A percentile compares a stretch with the other conserved stretches of the same genome.
Evolutionary conservation across 306 rosid species (phyloP).

Genomic region (Arachis stenosperma): DNA sequence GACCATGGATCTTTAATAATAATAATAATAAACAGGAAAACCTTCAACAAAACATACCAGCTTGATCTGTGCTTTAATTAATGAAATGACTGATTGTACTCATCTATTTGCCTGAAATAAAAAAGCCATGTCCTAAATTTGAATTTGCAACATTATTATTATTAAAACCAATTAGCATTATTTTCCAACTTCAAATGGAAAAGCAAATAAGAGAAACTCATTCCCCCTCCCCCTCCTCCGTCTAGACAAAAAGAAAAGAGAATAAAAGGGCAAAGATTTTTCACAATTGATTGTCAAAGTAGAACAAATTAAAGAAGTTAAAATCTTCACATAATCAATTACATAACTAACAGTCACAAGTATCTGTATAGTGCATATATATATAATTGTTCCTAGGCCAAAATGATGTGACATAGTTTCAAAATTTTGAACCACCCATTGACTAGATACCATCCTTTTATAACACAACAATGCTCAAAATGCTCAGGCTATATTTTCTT

Average conservation of each 20-base stretch:
- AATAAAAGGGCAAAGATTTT: slow-evolving; percentile 17
- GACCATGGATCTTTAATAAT: background rate
- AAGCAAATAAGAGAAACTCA: slow-evolving; percentile 9
- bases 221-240: background rate
- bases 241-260: background rate
- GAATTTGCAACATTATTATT: slow-evolving; percentile 14
- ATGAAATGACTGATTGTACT: slow-evolving; percentile 77
- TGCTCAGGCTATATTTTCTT: too few relatives aligned
- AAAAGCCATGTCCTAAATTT: slow-evolving; percentile 26
- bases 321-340: slow-evolving; percentile 15
- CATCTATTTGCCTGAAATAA: slow-evolving; percentile 78
- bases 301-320: background rate
- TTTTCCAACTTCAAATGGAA: slow-evolving; percentile 13
- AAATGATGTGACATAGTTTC: too few relatives aligned
- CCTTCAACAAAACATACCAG: slow-evolving; percentile 57
- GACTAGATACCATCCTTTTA: too few relatives aligned
- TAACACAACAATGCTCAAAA: too few relatives aligned
- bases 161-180: background rate
- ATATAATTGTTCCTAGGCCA: background rate
- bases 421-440: too few relatives aligned
- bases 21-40: background rate
- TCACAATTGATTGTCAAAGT: background rate
- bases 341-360: background rate
- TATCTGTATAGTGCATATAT: background rate
- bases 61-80: slow-evolving; percentile 90